phyloP scores from a whole-genome alignment of 495 filamentous ascomycete species.

The Cryomyces minteri region DNA sequence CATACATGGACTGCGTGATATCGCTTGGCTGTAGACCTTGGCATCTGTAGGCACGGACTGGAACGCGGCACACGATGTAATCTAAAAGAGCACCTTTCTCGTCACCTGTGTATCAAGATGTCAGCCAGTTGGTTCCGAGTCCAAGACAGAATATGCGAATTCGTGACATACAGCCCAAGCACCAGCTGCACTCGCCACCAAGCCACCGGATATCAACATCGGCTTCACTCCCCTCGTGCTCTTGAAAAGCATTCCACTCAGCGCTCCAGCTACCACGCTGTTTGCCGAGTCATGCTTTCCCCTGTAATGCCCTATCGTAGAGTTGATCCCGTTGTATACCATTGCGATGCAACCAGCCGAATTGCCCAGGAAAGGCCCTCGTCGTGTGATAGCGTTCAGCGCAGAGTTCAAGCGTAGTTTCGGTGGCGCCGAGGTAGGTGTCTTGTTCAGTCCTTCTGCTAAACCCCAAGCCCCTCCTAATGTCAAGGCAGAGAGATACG shows the following conservation, averaged over 20 bases:
- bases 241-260: slow-evolving; percentile 92
- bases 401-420: slow-evolving; percentile 85
- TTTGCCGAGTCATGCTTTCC: slow-evolving; percentile 88
- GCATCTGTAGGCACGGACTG: too few relatives aligned
- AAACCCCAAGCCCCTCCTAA: slow-evolving; percentile 83
- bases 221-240: slow-evolving; percentile 75
- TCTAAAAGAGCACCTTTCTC: slow-evolving; percentile 2
- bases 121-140: too few relatives aligned
- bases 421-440: slow-evolving; percentile 53
- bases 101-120: background rate
- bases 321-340: slow-evolving; percentile 67
- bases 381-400: slow-evolving; percentile 76
- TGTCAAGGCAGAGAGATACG: slow-evolving; percentile 73
- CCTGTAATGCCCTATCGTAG: slow-evolving; percentile 63
- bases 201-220: slow-evolving; percentile 80
- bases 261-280: slow-evolving; percentile 60
- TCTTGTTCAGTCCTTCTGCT: slow-evolving; percentile 65
- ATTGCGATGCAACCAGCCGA: slow-evolving; percentile 86
- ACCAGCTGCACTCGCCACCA: slow-evolving; percentile 72
- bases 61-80: background rate
- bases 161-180: slow-evolving; percentile 53
- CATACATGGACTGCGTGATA: too few relatives aligned
- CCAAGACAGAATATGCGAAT: background rate
- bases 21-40: too few relatives aligned
- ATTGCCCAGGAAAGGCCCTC: slow-evolving; percentile 95